Evolutionary conservation across 2,329 filamentous ascomycete genomes (phyloP), one percentile per base, ranked within the genome.

Genomic region (Lasiodiplodia citricola): DNA sequence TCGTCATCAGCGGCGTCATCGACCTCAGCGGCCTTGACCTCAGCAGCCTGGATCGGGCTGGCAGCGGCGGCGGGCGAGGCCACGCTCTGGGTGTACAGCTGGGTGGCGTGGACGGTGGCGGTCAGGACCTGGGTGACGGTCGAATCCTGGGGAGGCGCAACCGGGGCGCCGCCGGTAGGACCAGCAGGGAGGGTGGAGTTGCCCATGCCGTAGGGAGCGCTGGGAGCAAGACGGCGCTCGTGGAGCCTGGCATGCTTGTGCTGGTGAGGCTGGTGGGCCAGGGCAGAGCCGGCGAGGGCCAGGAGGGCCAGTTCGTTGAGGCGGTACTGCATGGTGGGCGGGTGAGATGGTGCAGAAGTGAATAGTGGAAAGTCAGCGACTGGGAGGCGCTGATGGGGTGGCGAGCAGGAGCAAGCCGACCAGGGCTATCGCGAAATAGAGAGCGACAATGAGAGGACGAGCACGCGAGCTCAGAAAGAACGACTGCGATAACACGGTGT

Each of bases 221-320:
- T 44, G 51, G 50, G 66, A 18, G 56, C 57, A 14, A 68, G 47
- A 44, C 60, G 67, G 67, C 67, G 67, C 51, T 68, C 67, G 38
- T 68, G 67, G 51, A 68, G 55, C 58, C 56, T 68, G 28, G 51
- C 50, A 25, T 70, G 68, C 65, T 67, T 62, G 58, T 70, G 72
- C 76, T 75, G 68, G 77, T 67, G 57, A 74, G 78, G 58, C 68
- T 71, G 56, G 74, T 75, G 41, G 74, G 81, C 81, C 23, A 80
- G 75, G 69, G 77, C 81, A 68, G 78, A 77, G 25, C 52, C 58
- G 70, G 78, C 77, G 70, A 84, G 76, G 63, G 81, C 80, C 79
- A 84, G 74, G 70, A 83, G 75, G 70, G 77, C 78, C 72, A 84
- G 73, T 72, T 80, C 77, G 70, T 77, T 76, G 68, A 73, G 74